phyloP scores from a whole-genome alignment of 176 grass and related monocot genomes.

The Bonia amplexicaulis region DNA sequence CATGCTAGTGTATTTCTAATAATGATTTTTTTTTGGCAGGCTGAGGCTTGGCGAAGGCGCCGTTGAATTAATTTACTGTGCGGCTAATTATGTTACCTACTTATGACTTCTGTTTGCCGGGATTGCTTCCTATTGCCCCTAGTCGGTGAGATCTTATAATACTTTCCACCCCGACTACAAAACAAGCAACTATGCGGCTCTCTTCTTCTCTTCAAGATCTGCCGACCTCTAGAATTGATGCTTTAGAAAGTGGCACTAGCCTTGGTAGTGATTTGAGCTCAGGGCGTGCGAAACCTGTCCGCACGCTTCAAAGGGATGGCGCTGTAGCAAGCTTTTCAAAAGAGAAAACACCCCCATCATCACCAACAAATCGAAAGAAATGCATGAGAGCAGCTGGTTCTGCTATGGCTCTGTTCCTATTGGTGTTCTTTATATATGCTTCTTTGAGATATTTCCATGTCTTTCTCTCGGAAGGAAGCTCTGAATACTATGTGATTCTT shows the following conservation, averaged over 20 bases:
- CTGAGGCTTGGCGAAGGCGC: background rate
- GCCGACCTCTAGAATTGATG: constrained; percentile 59
- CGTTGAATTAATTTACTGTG: background rate
- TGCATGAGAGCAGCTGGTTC: constrained; percentile 47
- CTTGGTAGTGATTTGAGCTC: constrained; percentile 51
- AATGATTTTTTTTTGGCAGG: constrained; percentile 15
- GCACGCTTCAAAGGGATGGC: constrained; percentile 68
- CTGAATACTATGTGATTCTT: constrained; percentile 95
- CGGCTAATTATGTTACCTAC: constrained; percentile 1
- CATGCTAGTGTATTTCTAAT: constrained; percentile 16
- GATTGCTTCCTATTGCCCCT: background rate
- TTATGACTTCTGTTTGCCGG: constrained; percentile 15
- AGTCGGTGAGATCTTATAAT: constrained; percentile 15
- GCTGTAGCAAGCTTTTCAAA: constrained; percentile 74
- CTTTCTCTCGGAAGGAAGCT: constrained; percentile 61
- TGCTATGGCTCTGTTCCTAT: constrained; percentile 41
- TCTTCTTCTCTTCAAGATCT: constrained; percentile 89
- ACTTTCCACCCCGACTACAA: background rate
- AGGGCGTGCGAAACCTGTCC: constrained; percentile 53
- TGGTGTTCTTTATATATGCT: constrained; percentile 56
- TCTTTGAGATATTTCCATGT: constrained; percentile 65
- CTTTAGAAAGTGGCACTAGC: constrained; percentile 48
- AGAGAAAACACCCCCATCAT: constrained; percentile 68
- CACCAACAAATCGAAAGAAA: constrained; percentile 82
- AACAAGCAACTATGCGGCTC: constrained; percentile 58